These are phyloP conservation scores for Vitis rupestris DNA, from an alignment of 164 flowering plant species.

Conservation along the genomic window DNA sequence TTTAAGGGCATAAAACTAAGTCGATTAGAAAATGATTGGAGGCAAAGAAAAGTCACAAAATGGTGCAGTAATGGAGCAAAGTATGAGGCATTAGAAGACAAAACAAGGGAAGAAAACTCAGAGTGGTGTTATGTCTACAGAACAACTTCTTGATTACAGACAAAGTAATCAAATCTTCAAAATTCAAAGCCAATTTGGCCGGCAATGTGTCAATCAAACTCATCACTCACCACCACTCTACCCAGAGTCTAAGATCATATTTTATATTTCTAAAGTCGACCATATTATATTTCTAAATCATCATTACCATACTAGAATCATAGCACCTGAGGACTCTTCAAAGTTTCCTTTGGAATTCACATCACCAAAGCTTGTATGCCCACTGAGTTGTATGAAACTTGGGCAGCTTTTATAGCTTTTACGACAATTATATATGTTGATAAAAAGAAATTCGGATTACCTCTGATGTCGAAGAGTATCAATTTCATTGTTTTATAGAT, in stretches of 20 bases:
- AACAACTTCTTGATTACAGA: slow-evolving; percentile 15
- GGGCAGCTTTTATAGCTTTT: too few species aligned
- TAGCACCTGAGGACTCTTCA: too few species aligned
- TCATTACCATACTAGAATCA: too few species aligned
- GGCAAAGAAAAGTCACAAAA: slow-evolving; percentile 1
- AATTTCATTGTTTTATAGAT: too few species aligned
- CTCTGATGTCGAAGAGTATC: too few species aligned
- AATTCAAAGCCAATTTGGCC: slow-evolving; percentile 10
- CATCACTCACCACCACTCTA: background rate
- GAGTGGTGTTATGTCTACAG: background rate
- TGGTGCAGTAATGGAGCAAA: slow-evolving; percentile 5
- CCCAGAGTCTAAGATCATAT: background rate
- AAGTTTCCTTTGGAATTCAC: too few species aligned
- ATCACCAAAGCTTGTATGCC: too few species aligned
- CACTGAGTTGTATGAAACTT: too few species aligned
- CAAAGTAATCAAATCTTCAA: slow-evolving; percentile 11
- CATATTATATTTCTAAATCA: too few species aligned
- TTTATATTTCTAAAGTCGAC: too few species aligned
- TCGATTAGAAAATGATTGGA: slow-evolving; percentile 9
- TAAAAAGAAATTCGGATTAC: too few species aligned
- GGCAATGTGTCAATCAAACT: slow-evolving; percentile 16
- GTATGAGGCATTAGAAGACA: slow-evolving; percentile 7
- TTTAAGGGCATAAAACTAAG: background rate
- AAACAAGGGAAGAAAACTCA: background rate
- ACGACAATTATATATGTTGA: too few species aligned